Evolutionary conservation across 2,329 filamentous ascomycete species (phyloP).

Genomic region (Ophiosphaerella herpotricha): DNA sequence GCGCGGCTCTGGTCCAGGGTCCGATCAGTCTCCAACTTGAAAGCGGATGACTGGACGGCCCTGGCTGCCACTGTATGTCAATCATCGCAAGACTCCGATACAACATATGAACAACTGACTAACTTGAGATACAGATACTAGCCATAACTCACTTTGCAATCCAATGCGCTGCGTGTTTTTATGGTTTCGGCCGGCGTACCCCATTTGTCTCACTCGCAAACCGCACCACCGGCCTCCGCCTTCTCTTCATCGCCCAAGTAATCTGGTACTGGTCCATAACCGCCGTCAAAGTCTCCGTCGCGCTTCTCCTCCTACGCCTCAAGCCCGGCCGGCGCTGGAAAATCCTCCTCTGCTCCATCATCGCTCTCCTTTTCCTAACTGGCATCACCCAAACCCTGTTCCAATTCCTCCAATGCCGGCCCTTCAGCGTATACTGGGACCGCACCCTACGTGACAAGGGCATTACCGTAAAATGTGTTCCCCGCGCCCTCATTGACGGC

Average conservation of each 20-base stretch:
- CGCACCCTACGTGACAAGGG: conserved; percentile 5
- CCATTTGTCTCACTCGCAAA: conserved; percentile 21
- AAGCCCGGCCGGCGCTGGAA: conserved; percentile 24
- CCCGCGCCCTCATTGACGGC: conserved; percentile 18
- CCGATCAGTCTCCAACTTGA: conserved; percentile 10
- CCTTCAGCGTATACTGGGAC: conserved; percentile 33
- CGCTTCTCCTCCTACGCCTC: conserved; percentile 27
- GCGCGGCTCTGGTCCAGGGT: conserved; percentile 28
- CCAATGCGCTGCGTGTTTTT: conserved; percentile 16
- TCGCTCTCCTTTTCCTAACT: conserved; percentile 20
- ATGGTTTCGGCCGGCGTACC: conserved; percentile 30
- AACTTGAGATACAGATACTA: conserved; percentile 15
- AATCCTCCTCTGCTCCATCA: conserved; percentile 22
- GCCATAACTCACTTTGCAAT: conserved; percentile 24
- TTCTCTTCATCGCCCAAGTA: conserved; percentile 31
- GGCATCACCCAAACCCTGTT: conserved; percentile 24
- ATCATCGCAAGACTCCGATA: not conserved
- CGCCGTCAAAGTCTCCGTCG: conserved; percentile 30
- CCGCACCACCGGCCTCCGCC: conserved; percentile 18
- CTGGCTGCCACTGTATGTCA: conserved; percentile 21
- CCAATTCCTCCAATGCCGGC: conserved; percentile 33
- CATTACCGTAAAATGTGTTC: conserved; percentile 18
- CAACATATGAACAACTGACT: not conserved
- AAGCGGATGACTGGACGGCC: conserved; percentile 28
- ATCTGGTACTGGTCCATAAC: conserved; percentile 36